These are phyloP conservation scores for Solanum virginianum DNA, from an alignment of 257 asterid species.

Conservation along the genomic window DNA sequence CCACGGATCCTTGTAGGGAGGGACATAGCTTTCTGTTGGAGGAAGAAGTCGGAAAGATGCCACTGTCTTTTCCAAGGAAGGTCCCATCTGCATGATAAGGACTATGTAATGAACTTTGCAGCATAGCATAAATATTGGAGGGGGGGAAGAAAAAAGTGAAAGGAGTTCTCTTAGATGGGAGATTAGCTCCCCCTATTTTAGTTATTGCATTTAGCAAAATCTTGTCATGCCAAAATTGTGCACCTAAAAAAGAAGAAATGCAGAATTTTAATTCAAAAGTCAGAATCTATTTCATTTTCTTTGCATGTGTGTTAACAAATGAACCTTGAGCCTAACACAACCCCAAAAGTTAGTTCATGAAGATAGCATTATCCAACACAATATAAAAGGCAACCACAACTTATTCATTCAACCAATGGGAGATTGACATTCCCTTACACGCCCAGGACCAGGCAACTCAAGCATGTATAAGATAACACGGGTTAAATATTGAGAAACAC, in stretches of 20 bases:
- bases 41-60: conserved; percentile 77
- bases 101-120: neutral
- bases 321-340: neutral
- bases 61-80: conserved; percentile 50
- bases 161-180: neutral
- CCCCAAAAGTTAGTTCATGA: neutral
- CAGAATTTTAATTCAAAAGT: neutral
- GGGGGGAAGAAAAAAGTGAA: neutral
- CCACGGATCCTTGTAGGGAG: conserved; percentile 95
- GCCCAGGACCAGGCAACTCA: neutral
- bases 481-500: neutral
- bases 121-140: neutral
- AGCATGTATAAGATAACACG: neutral
- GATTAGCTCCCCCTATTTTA: neutral
- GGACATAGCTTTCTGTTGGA: conserved; percentile 84
- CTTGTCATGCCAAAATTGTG: neutral
- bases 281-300: neutral
- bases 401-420: neutral
- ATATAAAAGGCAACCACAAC: neutral
- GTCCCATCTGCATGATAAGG: conserved; percentile 70
- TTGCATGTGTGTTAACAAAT: neutral
- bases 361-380: neutral
- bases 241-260: neutral
- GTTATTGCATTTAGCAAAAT: neutral
- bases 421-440: neutral